Base-by-base conservation (phyloP, 768 basidiomycete genomes). In the Lentinula sp. region DNA sequence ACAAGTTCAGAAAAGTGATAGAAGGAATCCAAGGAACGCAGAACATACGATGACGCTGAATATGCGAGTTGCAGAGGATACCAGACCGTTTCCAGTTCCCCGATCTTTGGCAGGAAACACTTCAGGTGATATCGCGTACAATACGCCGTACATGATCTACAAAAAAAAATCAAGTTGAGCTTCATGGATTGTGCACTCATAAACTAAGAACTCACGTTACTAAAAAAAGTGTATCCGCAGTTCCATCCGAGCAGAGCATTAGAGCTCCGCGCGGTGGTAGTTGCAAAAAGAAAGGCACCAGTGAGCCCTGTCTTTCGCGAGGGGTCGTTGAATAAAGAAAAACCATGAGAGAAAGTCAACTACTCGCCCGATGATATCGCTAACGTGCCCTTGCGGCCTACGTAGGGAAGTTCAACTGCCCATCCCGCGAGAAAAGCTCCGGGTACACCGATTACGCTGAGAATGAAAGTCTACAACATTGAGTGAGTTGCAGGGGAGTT, bases 211-310 rank as follows among this genome's bases (percentile, higher is more conserved):
- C 76, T 50, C 61, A 86, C 82, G 65, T 85, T 86, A 57, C 81
- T 84, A 63, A 72, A 79, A 68, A 87, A 87, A n/a, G 75, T 78
- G 64, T 88, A 89, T 8, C 81, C 88, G 67, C 88, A 92, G 71
- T 91, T 91, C 89, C 89, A 92, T 51, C 84, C 89, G 28, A 92
- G 77, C 45, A 91, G 78, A 31, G 82, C 78, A 62, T 86, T 77
- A 7, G 86, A 88, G 61, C 80, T 84, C 65, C 83, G 79, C 34
- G 89, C 81, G n/a, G 89, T 91, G 49, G 89, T 91, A 35, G 82
- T 85, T 64, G 79, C 85, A 67, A 88, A 86, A 50, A 93, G 80
- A 74, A 91, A 91, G 11, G 78, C 78, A 15, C 89, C 89, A 10
- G 90, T 91, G 66, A 91, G 78, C 69, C 80, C 84, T 86, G 73